Evolutionary conservation across 345 rosid species (phyloP).

Genomic region (Populus ilicifolia): DNA sequence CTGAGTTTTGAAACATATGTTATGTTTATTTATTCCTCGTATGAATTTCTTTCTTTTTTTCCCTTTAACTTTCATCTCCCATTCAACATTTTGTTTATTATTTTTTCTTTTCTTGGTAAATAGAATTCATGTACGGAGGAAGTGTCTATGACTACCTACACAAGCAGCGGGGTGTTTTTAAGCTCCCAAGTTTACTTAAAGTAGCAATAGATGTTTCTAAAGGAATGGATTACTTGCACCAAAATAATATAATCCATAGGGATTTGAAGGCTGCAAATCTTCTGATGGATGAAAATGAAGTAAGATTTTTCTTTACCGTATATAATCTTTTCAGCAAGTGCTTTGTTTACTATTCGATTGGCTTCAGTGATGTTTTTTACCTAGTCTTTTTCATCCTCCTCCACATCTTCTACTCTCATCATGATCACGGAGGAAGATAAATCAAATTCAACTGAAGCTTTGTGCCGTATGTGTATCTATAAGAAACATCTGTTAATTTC

Average conservation of each 20-base stretch:
- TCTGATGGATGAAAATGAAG: constrained; percentile 97
- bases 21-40: neutral
- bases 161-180: constrained; percentile 84
- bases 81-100: neutral
- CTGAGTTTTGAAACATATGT: neutral
- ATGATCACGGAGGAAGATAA: neutral
- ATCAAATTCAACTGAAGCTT: neutral
- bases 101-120: neutral
- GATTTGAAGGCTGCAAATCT: constrained; percentile 96
- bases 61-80: constrained; percentile 4
- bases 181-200: constrained; percentile 79
- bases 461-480: neutral
- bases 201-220: constrained; percentile 91
- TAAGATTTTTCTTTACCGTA: constrained; percentile 29
- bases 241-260: constrained; percentile 89
- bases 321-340: neutral
- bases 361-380: neutral
- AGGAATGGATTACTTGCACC: constrained; percentile 98
- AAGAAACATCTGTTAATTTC: neutral
- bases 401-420: neutral
- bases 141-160: constrained; percentile 98
- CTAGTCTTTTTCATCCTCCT: neutral
- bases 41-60: neutral
- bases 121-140: constrained; percentile 96
- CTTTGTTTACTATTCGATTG: neutral